A percentile compares a stretch with the other conserved stretches of the same genome.
Evolutionary conservation across 257 asterid species (phyloP).

Genomic region (Lantana camara): DNA sequence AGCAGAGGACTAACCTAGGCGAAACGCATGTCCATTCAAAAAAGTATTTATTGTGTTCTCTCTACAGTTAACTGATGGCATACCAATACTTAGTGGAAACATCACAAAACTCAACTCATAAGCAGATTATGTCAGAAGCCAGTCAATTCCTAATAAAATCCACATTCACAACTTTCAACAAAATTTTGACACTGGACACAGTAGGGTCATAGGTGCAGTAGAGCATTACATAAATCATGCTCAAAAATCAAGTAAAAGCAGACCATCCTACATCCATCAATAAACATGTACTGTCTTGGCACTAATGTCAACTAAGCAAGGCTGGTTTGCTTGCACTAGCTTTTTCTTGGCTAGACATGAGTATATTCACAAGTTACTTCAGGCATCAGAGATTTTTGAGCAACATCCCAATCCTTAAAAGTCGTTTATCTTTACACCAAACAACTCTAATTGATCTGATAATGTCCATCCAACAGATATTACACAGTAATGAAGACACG

Average conservation of each 20-base stretch:
- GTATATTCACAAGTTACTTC: neutral
- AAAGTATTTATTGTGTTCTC: neutral
- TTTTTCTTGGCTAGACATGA: neutral
- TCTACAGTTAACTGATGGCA: neutral
- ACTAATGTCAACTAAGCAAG: conserved; percentile 5
- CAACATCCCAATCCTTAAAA: conserved; percentile 13
- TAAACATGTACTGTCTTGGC: neutral
- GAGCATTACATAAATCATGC: neutral
- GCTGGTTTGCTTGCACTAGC: neutral
- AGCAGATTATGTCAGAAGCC: neutral
- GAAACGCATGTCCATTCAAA: neutral
- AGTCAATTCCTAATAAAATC: neutral
- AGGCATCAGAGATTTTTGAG: neutral
- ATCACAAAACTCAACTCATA: neutral
- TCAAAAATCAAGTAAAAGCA: neutral
- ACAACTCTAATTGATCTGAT: neutral
- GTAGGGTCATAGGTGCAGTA: neutral
- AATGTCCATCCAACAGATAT: neutral
- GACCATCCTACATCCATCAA: conserved; percentile 8
- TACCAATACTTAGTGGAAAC: neutral
- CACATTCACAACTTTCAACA: neutral
- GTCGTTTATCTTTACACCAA: conserved; percentile 7
- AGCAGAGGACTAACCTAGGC: neutral
- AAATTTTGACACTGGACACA: neutral
- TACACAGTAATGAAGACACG: conserved; percentile 5